phyloP scores from a whole-genome alignment of 2,329 filamentous ascomycete species.

The Aspergillus sp. region DNA sequence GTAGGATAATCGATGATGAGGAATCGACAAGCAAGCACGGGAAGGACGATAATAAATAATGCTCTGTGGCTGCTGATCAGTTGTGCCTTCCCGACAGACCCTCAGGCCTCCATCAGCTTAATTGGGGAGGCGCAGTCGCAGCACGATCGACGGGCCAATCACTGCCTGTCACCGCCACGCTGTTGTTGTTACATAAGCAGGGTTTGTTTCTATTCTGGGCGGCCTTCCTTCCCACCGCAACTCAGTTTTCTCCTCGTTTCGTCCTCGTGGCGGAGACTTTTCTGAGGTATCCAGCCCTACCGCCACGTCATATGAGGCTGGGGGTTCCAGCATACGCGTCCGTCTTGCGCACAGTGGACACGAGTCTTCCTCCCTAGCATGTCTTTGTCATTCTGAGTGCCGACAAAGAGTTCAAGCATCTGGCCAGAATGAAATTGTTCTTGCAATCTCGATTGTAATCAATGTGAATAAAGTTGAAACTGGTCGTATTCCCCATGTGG shows the following conservation, averaged over 20 bases:
- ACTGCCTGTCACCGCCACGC: neutral
- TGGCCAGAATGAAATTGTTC: neutral
- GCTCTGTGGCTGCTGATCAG: too few species aligned
- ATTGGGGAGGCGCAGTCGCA: slow-evolving; percentile 4
- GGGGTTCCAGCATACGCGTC: slow-evolving; percentile 10
- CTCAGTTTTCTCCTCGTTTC: neutral
- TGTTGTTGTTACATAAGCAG: neutral
- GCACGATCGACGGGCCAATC: neutral
- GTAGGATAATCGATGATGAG: neutral
- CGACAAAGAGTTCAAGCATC: too few species aligned
- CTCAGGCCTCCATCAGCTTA: neutral
- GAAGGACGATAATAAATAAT: neutral
- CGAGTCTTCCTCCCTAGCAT: too few species aligned
- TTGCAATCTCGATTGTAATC: neutral
- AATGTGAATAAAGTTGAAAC: neutral
- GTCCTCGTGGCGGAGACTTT: slow-evolving; percentile 11
- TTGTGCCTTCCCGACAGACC: too few species aligned
- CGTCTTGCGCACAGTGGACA: neutral
- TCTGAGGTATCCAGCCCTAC: slow-evolving; percentile 9
- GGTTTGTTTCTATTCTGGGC: neutral
- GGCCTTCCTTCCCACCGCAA: neutral
- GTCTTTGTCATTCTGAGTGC: too few species aligned
- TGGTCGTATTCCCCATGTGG: neutral
- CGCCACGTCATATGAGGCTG: slow-evolving; percentile 19
- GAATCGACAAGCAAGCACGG: neutral